A percentile compares a stretch with the other conserved stretches of the same genome.
Evolutionary conservation across 2,329 filamentous ascomycete species (phyloP).

Genomic region (Balansia obtecta): DNA sequence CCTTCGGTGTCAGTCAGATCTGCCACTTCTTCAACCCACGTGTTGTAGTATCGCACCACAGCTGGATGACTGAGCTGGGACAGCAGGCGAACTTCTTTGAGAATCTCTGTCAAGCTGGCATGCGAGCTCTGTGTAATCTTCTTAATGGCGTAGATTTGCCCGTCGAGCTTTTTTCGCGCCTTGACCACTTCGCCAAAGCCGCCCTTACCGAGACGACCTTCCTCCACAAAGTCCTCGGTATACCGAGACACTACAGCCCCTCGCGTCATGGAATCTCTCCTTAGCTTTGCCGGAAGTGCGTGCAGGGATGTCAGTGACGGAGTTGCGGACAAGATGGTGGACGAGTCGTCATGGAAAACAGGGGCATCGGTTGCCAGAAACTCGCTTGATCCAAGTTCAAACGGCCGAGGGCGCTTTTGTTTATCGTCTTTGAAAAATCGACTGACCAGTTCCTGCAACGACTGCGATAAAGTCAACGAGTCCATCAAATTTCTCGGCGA

Average conservation of each 20-base stretch:
- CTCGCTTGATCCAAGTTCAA: conserved; percentile 54
- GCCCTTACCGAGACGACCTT: conserved; percentile 79
- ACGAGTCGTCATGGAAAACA: conserved; percentile 36
- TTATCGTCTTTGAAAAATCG: conserved; percentile 78
- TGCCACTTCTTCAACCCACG: conserved; percentile 72
- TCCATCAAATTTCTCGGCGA: conserved; percentile 66
- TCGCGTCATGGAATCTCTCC: conserved; percentile 49
- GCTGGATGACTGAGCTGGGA: conserved; percentile 86
- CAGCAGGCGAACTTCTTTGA: conserved; percentile 77
- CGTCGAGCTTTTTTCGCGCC: conserved; percentile 86
- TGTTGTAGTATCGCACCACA: conserved; percentile 83
- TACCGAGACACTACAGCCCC: conserved; percentile 57
- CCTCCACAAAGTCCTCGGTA: conserved; percentile 78
- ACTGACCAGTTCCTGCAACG: conserved; percentile 66
- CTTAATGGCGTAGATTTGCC: conserved; percentile 90
- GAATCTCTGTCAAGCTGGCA: conserved; percentile 65
- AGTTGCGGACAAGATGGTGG: conserved; percentile 26
- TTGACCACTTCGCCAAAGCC: conserved; percentile 96
- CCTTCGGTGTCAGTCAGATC: conserved; percentile 43
- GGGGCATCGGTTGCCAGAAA: conserved; percentile 54
- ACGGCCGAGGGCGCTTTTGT: conserved; percentile 74
- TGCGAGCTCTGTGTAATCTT: conserved; percentile 80
- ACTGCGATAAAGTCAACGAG: conserved; percentile 56
- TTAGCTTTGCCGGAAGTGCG: conserved; percentile 34
- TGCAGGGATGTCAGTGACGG: conserved; percentile 30